These are phyloP conservation scores for Aspergillus asperescens DNA, from an alignment of 495 filamentous ascomycete species.

Conservation along the genomic window DNA sequence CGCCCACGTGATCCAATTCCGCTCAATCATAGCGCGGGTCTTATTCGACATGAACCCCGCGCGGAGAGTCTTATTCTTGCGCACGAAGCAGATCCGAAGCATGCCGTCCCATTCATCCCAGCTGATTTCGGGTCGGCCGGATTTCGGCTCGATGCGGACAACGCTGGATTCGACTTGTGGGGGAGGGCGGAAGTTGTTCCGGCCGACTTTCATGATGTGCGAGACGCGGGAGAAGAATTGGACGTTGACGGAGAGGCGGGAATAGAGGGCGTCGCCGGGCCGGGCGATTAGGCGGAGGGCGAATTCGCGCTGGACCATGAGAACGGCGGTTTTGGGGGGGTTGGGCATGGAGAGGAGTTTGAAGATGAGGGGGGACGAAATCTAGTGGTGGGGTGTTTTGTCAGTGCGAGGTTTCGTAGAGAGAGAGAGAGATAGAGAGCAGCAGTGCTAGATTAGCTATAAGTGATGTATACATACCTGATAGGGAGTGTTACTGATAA, in stretches of 20 bases:
- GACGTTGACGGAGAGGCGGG: conserved; percentile 79
- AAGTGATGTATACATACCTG: conserved; percentile 51
- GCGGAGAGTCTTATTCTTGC: conserved; percentile 72
- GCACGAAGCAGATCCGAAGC: conserved; percentile 74
- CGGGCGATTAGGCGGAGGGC: conserved; percentile 70
- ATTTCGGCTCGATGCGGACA: conserved; percentile 71
- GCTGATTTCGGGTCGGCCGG: conserved; percentile 74
- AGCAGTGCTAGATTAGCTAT: background rate
- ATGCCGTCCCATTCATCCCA: conserved; percentile 96
- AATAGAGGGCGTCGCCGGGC: conserved; percentile 79
- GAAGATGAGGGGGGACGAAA: conserved; percentile 83
- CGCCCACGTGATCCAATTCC: conserved; percentile 70
- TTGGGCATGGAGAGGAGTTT: conserved; percentile 79
- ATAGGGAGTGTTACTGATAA: conserved; percentile 93
- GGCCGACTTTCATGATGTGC: conserved; percentile 88
- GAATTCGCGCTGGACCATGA: conserved; percentile 80
- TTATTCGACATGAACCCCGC: conserved; percentile 70
- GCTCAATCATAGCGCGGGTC: conserved; percentile 79
- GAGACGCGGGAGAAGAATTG: conserved; percentile 90
- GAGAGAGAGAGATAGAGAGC: background rate
- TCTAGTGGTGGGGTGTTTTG: conserved; percentile 40
- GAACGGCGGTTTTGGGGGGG: conserved; percentile 68
- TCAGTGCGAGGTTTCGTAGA: background rate
- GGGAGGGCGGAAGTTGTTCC: conserved; percentile 92
- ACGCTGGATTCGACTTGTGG: conserved; percentile 85